These are phyloP conservation scores for Metrosideros polymorpha DNA, from an alignment of 441 rosid species.

Conservation along the genomic window DNA sequence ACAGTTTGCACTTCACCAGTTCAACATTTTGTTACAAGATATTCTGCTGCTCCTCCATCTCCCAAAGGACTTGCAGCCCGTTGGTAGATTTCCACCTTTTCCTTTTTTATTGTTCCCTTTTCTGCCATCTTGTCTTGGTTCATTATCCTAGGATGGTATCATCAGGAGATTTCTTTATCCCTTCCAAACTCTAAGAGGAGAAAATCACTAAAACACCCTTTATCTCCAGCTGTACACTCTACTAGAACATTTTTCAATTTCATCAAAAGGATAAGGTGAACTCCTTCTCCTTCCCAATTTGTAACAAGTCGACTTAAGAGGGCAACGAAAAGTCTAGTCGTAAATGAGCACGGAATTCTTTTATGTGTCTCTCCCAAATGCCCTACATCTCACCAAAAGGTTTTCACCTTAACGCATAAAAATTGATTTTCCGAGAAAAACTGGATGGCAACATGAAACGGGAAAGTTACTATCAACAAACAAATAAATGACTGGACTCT, in stretches of 20 bases:
- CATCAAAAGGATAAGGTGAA: background rate
- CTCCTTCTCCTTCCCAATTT: background rate
- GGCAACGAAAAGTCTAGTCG: background rate
- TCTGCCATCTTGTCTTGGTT: background rate
- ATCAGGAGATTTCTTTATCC: background rate
- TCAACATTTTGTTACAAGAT: background rate
- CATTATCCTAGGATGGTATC: background rate
- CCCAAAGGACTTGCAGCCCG: background rate
- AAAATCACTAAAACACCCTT: background rate
- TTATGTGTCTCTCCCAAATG: background rate
- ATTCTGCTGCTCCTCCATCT: background rate
- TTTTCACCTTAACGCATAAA: background rate
- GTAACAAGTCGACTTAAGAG: background rate
- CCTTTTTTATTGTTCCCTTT: background rate
- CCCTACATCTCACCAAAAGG: background rate
- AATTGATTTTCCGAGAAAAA: background rate
- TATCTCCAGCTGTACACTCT: background rate
- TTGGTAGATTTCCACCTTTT: background rate
- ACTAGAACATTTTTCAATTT: background rate
- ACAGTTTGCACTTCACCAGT: background rate
- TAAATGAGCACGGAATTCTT: background rate
- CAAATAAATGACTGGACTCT: background rate
- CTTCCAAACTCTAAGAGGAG: background rate
- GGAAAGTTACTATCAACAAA: background rate
- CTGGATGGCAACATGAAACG: background rate